These are phyloP conservation scores for Podila minutissima DNA, from an alignment of 192 early-diverging fungal species.

Conservation along the genomic window DNA sequence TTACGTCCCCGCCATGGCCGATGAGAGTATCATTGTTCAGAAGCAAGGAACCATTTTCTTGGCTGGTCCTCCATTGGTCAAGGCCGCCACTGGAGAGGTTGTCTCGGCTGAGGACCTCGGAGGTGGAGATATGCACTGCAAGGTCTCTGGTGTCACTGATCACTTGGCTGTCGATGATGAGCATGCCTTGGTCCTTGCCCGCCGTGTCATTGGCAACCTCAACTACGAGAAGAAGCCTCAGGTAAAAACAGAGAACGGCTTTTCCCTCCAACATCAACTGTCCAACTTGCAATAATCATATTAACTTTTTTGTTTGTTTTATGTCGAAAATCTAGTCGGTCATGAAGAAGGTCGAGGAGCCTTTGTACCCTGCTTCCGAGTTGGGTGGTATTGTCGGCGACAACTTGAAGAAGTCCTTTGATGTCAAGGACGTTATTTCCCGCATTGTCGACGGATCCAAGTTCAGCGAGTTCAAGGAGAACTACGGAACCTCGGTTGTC, in stretches of 20 bases:
- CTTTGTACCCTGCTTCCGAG: constrained; percentile 83
- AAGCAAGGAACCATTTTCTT: constrained; percentile 98
- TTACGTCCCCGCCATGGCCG: constrained; percentile 98
- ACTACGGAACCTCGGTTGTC: constrained; percentile 89
- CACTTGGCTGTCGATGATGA: constrained; percentile 88
- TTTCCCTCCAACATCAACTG: not conserved
- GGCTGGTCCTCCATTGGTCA: constrained; percentile 95
- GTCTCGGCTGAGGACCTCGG: constrained; percentile 94
- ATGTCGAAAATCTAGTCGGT: constrained; percentile 43
- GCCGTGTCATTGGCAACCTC: constrained; percentile 86
- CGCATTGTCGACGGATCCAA: constrained; percentile 93
- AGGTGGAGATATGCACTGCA: constrained; percentile 95
- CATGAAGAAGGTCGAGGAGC: constrained; percentile 70
- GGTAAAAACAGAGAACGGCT: constrained; percentile 37
- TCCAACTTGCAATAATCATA: not conserved
- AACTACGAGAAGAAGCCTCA: constrained; percentile 79
- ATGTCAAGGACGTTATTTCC: constrained; percentile 92
- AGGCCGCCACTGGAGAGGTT: constrained; percentile 95
- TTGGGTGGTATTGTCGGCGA: constrained; percentile 95
- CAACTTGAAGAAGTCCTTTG: constrained; percentile 88
- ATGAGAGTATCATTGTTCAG: constrained; percentile 95
- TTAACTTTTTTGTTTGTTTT: constrained; percentile 1
- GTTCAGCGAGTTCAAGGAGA: constrained; percentile 94
- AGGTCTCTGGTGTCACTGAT: constrained; percentile 93
- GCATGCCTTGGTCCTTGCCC: constrained; percentile 86